Conservation (phyloP, 2,329 filamentous ascomycete species). For the Penicillium psychrosexuale region DNA sequence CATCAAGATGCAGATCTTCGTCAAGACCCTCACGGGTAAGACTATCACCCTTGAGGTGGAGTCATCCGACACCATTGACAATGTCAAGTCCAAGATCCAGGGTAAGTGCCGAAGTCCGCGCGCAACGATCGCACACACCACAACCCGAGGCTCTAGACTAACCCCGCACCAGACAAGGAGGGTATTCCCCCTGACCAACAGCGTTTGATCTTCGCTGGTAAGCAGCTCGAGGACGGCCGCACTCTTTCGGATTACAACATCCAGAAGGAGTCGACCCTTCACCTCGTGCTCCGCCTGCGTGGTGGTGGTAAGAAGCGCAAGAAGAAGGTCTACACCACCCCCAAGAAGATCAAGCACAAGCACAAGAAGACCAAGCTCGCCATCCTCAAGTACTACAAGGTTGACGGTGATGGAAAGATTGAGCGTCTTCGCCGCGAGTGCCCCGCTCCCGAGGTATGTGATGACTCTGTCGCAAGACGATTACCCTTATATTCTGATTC, state of each 20-base stretch:
- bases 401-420: constrained; percentile 99
- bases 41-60: constrained; percentile 99
- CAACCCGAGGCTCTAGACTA: not conserved
- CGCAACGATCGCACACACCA: not conserved
- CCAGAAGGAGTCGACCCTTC: constrained; percentile 99
- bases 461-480: not conserved
- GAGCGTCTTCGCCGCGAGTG: constrained; percentile 98
- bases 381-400: constrained; percentile 99
- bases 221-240: constrained; percentile 99
- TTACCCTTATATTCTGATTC: constrained; percentile 6
- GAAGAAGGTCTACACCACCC: constrained; percentile 99
- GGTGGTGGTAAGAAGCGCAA: constrained; percentile 99
- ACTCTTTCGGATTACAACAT: constrained; percentile 99
- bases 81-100: constrained; percentile 98
- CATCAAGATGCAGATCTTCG: constrained; percentile 54
- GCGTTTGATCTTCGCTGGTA: constrained; percentile 99
- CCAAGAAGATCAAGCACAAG: constrained; percentile 99
- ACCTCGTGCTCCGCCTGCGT: constrained; percentile 96
- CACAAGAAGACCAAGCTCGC: constrained; percentile 99
- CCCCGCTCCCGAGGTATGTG: constrained; percentile 78
- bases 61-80: constrained; percentile 99
- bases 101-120: constrained; percentile 39
- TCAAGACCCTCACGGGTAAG: constrained; percentile 87
- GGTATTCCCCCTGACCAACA: constrained; percentile 99
- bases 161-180: constrained; percentile 75